Evolutionary conservation across 148 eudicot species (phyloP).

Genomic region (Euryodendron excelsum): DNA sequence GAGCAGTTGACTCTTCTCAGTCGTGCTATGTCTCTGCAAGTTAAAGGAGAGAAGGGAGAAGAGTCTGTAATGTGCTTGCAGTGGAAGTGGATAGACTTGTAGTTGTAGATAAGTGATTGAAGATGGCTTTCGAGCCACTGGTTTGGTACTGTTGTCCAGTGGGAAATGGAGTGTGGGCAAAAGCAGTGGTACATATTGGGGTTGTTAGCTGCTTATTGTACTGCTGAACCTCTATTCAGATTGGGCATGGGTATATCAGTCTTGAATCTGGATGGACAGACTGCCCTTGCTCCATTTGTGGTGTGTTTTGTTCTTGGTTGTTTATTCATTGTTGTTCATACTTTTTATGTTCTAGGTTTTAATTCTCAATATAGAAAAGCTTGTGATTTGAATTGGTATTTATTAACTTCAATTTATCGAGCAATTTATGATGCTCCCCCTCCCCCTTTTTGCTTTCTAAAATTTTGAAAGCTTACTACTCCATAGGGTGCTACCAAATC

Average conservation of each 20-base stretch:
- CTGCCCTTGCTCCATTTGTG: constrained; percentile 81
- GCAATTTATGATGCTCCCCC: too few relatives aligned
- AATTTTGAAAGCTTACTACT: not conserved
- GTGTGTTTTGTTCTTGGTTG: constrained; percentile 30
- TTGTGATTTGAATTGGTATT: too few relatives aligned
- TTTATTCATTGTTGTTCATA: not conserved
- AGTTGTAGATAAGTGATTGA: constrained; percentile 7
- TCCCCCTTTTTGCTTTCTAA: not conserved
- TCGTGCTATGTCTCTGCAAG: not conserved
- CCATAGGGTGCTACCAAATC: not conserved
- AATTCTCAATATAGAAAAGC: not conserved
- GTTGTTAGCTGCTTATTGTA: constrained; percentile 63
- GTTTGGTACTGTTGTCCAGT: constrained; percentile 88
- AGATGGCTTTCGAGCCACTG: constrained; percentile 77
- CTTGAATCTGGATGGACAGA: constrained; percentile 73
- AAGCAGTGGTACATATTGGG: constrained; percentile 64
- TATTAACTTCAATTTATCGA: not conserved
- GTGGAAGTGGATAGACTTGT: not conserved
- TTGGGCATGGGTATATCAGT: constrained; percentile 82
- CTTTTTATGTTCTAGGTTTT: not conserved
- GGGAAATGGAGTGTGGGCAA: constrained; percentile 79
- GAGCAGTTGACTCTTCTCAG: not conserved
- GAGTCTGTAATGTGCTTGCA: not conserved
- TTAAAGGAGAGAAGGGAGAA: not conserved
- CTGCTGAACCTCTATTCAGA: constrained; percentile 82